Conservation (phyloP, 768 basidiomycete genomes). For the Lyophyllum shimeji region DNA sequence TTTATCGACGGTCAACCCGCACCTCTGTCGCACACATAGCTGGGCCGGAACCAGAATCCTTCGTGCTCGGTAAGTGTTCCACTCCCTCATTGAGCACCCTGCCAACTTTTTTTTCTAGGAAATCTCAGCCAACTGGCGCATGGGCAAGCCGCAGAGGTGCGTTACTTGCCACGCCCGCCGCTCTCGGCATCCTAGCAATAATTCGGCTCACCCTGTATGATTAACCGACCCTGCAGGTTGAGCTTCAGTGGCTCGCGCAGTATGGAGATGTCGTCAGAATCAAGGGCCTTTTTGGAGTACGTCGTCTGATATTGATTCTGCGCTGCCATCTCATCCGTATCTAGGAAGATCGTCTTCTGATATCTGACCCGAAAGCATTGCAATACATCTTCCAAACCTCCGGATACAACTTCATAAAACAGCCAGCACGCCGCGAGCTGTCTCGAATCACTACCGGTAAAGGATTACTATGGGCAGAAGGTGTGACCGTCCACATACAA, state of each 20-base stretch:
- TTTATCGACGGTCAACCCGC: constrained; percentile 31
- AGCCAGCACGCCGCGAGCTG: constrained; percentile 34
- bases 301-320: constrained; percentile 9
- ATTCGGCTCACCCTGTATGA: background rate
- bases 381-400: constrained; percentile 44
- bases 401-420: constrained; percentile 43
- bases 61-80: constrained; percentile 33
- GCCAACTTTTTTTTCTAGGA: constrained; percentile 12
- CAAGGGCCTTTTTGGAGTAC: constrained; percentile 37
- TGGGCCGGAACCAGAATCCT: constrained; percentile 37
- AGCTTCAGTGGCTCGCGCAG: constrained; percentile 43
- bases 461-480: constrained; percentile 40
- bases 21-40: constrained; percentile 32
- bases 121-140: constrained; percentile 30
- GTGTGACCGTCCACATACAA: constrained; percentile 22
- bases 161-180: background rate
- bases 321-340: background rate
- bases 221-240: constrained; percentile 25
- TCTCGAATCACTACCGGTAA: constrained; percentile 33
- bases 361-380: constrained; percentile 50
- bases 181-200: background rate
- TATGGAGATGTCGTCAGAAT: constrained; percentile 41
- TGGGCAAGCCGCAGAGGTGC: constrained; percentile 33
- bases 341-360: constrained; percentile 43
- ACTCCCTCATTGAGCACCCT: background rate